A percentile compares a stretch with the other conserved stretches of the same genome.
Evolutionary conservation across 2,329 filamentous ascomycete species (phyloP).

Genomic region (Aspergillus viridinutans): DNA sequence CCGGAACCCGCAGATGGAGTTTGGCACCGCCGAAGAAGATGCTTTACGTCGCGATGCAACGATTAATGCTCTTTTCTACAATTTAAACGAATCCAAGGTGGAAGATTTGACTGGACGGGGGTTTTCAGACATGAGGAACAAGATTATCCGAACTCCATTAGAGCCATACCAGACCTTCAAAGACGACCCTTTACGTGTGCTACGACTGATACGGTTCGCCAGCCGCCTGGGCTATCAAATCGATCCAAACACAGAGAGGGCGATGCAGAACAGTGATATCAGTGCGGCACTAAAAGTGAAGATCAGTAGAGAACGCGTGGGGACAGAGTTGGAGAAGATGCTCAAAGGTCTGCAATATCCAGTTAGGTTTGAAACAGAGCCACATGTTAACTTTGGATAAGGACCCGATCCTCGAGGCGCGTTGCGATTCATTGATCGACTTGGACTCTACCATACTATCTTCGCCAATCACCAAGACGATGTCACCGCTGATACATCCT

Average conservation of each 20-base stretch:
- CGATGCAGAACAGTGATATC: conserved; percentile 77
- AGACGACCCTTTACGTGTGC: conserved; percentile 83
- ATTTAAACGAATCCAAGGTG: conserved; percentile 70
- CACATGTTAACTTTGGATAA: conserved; percentile 10
- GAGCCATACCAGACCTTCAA: conserved; percentile 89
- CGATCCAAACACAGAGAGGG: conserved; percentile 61
- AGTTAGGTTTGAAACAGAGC: neutral
- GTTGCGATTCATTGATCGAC: conserved; percentile 36
- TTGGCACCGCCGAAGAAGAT: conserved; percentile 87
- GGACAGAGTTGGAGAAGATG: conserved; percentile 88
- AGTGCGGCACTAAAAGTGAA: conserved; percentile 75
- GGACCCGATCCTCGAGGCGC: conserved; percentile 37
- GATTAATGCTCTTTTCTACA: conserved; percentile 94
- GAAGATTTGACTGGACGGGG: conserved; percentile 81
- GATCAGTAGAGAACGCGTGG: conserved; percentile 87
- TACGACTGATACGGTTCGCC: conserved; percentile 85
- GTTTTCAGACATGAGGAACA: conserved; percentile 66
- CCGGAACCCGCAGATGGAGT: conserved; percentile 87
- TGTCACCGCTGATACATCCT: conserved; percentile 53
- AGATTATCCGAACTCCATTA: conserved; percentile 77
- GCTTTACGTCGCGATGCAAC: conserved; percentile 86
- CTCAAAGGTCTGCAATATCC: conserved; percentile 56
- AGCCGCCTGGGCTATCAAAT: conserved; percentile 78
- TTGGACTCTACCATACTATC: conserved; percentile 38
- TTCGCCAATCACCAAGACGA: conserved; percentile 45